Evolutionary conservation across 352 stramenopile genomes (phyloP), one percentile per base, ranked within the genome.

Genomic region (Phytopythium litorale): DNA sequence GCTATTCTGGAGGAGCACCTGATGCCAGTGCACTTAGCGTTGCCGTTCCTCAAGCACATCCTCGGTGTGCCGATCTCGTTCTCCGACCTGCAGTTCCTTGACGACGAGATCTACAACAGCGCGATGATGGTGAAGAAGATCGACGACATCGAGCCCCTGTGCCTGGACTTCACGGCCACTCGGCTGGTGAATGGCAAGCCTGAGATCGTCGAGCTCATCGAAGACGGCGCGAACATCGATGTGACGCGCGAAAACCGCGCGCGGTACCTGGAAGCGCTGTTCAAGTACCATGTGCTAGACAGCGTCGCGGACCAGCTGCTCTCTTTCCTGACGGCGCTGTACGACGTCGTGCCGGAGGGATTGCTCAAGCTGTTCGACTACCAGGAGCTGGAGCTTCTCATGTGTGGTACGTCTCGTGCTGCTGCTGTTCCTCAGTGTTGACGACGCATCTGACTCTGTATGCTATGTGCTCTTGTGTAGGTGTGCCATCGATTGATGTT

Each of bases 301-400:
- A 91, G 94, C 35, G 91, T 99, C 25, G 82, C 78, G 38, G 75
- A 89, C 33, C 96, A 99, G 65, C 62, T 99, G 18, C 85, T 94
- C 55, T 89, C 72, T 0, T 89, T 94, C 45, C 64, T 94, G 48
- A 88, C 81, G 5, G 81, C 97, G 15, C 97, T 99, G 38, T 99
- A 98, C 68, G 96, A 99, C 62, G 94, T 99, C 9, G 92, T 99
- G 30, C 97, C 97, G 0, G 94, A 99, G 65, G 88, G 93, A 18
- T 72, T 99, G 42, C 76, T 99, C 30, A 98, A 97, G 49, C 75
- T 99, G 12, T 99, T 99, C 76, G 96, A 99, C 71, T 99, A 98
- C 73, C 96, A 99, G 74, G 97, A 99, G 71, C 80, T 99, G 0
- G 97, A 99, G 71, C 67, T 99, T 48, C 77, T 99, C 4, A 97